These are phyloP conservation scores for Calonectria ilicicola DNA, from an alignment of 2,329 filamentous ascomycete genomes.

Conservation along the genomic window DNA sequence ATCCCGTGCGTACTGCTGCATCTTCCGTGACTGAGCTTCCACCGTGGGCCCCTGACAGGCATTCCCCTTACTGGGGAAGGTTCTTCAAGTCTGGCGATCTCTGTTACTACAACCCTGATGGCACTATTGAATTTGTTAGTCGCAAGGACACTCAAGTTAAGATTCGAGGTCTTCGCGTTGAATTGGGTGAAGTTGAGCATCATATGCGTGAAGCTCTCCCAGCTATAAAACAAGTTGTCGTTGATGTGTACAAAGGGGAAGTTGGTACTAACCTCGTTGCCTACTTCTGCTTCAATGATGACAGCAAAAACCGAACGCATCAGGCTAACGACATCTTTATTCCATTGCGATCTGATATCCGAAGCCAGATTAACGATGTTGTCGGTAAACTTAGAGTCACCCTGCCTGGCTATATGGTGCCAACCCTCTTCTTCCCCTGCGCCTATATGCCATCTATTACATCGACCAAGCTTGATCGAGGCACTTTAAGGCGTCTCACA, in stretches of 20 bases:
- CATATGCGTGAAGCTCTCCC: conserved; percentile 11
- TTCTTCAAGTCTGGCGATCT: conserved; percentile 41
- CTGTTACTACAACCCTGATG: conserved; percentile 47
- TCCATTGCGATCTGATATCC: background rate
- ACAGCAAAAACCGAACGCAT: background rate
- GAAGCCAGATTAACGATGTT: background rate
- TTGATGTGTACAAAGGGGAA: conserved; percentile 1
- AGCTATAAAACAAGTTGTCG: background rate
- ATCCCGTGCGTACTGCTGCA: conserved; percentile 35
- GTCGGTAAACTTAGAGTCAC: conserved; percentile 1
- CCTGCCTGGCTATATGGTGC: conserved; percentile 34
- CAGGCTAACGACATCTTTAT: background rate
- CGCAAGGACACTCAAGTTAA: conserved; percentile 68
- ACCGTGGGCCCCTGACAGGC: conserved; percentile 31
- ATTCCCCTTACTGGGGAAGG: conserved; percentile 12
- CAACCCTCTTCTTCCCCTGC: conserved; percentile 28
- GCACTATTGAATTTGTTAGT: conserved; percentile 55
- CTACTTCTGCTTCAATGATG: background rate
- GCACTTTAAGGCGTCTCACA: conserved; percentile 14
- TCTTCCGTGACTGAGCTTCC: conserved; percentile 46
- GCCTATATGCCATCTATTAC: conserved; percentile 23
- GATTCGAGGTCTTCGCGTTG: conserved; percentile 60
- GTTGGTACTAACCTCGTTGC: background rate
- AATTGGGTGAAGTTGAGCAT: conserved; percentile 31
- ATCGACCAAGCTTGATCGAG: conserved; percentile 34